These are phyloP conservation scores for Cucumis cinereus DNA, from an alignment of 306 rosid genomes.

Conservation along the genomic window DNA sequence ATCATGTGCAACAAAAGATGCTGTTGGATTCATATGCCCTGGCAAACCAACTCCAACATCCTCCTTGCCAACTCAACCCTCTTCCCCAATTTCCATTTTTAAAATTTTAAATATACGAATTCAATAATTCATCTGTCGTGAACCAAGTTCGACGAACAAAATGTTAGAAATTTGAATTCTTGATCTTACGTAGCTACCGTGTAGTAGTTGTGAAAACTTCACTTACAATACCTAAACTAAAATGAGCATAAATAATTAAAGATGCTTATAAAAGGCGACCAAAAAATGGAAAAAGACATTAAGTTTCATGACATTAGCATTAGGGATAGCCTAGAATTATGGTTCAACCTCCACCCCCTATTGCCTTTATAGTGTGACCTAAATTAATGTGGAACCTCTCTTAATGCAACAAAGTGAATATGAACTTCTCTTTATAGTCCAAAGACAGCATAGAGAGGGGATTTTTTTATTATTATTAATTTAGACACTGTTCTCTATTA, in stretches of 20 bases:
- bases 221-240: background rate
- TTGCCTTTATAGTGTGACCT: background rate
- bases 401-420: background rate
- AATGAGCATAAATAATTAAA: background rate
- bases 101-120: no score
- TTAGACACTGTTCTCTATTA: background rate
- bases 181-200: no score
- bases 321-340: background rate
- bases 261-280: background rate
- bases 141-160: no score
- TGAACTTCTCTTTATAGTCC: background rate
- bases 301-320: background rate
- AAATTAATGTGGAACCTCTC: background rate
- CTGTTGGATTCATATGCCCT: conserved; percentile 12
- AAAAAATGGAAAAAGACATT: background rate
- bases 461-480: background rate
- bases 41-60: conserved; percentile 9
- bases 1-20: conserved; percentile 13
- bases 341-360: background rate
- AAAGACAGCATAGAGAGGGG: background rate
- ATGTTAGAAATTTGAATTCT: no score
- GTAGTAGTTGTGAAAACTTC: background rate
- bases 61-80: conserved; percentile 1
- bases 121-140: no score
- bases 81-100: background rate